phyloP scores from a whole-genome alignment of 2,329 filamentous ascomycete species.

The Sporothrix schenckii region DNA sequence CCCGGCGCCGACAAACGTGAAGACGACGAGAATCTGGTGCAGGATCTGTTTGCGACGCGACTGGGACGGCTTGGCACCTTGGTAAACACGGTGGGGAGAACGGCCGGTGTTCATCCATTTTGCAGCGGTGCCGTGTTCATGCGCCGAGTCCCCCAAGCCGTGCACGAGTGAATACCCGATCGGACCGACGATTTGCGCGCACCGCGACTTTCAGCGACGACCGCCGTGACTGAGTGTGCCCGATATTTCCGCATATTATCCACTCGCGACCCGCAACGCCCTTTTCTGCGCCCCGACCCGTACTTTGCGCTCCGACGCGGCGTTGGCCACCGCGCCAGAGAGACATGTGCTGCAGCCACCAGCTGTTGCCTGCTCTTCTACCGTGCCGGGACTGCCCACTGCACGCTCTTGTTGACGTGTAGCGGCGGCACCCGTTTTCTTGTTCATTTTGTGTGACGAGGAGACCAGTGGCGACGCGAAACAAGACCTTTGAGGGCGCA shows the following conservation, averaged over 20 bases:
- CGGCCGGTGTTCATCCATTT: not conserved
- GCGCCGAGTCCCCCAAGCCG: constrained; percentile 16
- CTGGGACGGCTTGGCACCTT: not conserved
- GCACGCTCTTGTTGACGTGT: not conserved
- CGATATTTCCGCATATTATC: not conserved
- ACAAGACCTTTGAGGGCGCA: constrained; percentile 7
- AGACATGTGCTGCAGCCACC: constrained; percentile 23
- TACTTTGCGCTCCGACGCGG: constrained; percentile 1
- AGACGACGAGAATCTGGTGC: not conserved
- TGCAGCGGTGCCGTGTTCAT: constrained; percentile 11
- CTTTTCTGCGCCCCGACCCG: not conserved
- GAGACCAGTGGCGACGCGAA: constrained; percentile 1
- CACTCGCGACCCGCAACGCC: not conserved
- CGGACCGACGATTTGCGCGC: not conserved
- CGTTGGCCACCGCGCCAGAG: constrained; percentile 5
- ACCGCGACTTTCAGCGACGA: not conserved
- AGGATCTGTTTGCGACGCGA: constrained; percentile 12
- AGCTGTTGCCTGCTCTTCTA: constrained; percentile 16
- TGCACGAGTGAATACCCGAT: not conserved
- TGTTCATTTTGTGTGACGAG: not conserved
- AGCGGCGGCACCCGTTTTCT: not conserved
- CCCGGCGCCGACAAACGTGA: constrained; percentile 13
- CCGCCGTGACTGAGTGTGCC: not conserved
- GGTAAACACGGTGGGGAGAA: constrained; percentile 8
- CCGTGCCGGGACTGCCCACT: constrained; percentile 9